A percentile compares a stretch with the other conserved stretches of the same genome.
Evolutionary conservation across 176 grass and related monocot species (phyloP).

Genomic region (Saccharum spontaneum): DNA sequence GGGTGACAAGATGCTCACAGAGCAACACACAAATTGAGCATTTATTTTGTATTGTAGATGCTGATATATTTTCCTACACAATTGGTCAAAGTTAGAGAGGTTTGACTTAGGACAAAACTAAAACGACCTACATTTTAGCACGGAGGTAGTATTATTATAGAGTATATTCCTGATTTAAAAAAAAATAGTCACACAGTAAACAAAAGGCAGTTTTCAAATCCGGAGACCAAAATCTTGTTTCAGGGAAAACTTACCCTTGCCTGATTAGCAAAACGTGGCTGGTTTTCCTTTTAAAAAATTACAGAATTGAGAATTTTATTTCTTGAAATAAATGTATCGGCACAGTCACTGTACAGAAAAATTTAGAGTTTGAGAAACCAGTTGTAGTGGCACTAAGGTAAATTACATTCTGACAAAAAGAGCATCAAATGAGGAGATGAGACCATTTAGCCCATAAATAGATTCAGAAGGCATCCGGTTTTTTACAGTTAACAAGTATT

Average conservation of each 20-base stretch:
- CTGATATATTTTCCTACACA: too few species aligned
- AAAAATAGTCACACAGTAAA: not conserved
- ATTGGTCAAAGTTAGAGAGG: too few species aligned
- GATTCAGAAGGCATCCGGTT: not conserved
- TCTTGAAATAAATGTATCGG: not conserved
- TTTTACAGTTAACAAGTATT: not conserved
- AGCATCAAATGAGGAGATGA: not conserved
- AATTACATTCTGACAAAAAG: not conserved
- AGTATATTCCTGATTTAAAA: not conserved
- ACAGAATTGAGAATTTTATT: not conserved
- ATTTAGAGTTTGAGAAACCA: not conserved
- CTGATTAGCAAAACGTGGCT: not conserved
- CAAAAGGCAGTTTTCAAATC: not conserved
- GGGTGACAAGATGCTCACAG: too few species aligned
- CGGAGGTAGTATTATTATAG: not conserved
- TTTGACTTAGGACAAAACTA: too few species aligned
- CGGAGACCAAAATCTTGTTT: not conserved
- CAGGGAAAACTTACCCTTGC: not conserved
- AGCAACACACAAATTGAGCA: too few species aligned
- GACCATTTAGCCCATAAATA: not conserved
- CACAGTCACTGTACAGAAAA: not conserved
- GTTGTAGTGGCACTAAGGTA: not conserved
- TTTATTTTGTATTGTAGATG: too few species aligned
- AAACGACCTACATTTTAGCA: too few species aligned
- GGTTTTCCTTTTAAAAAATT: not conserved